Base-by-base conservation (phyloP, 345 rosid genomes). In the Bruguiera gymnorhiza region DNA sequence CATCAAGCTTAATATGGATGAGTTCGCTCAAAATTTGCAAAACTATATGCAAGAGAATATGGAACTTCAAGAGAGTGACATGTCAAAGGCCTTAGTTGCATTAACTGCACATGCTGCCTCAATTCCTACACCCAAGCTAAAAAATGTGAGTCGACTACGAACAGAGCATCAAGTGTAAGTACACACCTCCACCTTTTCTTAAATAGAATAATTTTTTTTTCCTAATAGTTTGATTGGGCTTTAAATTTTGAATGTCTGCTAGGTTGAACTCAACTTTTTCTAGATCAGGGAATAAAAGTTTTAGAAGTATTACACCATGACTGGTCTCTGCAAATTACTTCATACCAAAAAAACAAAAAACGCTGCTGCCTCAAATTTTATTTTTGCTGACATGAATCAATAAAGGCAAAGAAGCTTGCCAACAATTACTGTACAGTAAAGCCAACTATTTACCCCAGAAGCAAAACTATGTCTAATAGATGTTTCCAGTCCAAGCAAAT, bases 41-140 rank as follows among this genome's bases (percentile, higher is more conserved):
- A 78, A 57, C 50, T 68, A 52, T 34, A 60, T 86, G 73, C 27
- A 80, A 51, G 11, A 30, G 15, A 73, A 60, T 23, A 71, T 78
- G 68, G 9, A 46, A 18, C 69, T 76, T 68, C 73, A 34, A 63
- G 75, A 77, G 59, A 73, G 63, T 2, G 76, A 83, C 1, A 34
- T 70, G 66, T 85, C 87, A 9, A 82, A 66, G 69, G 85, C 86
- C 32, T 67, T 92, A 32, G 85, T 85, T 15, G 64, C 79, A 63
- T 34, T 87, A 51, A 63, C 78, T 2, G 75, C 84, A 8, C 78
- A 75, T 67, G 82, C 77, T 72, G 85, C 88, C 1, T 86, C 83
- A 27, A 72, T 87, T 6, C 83, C 93, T 9, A 34, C 64, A 4
- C 71, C 68, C 9, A 84, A 81, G 68, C 66, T 84, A 23, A 88